A percentile compares a stretch with the other conserved stretches of the same genome.
Evolutionary conservation across 1,284 basidiomycete genomes (phyloP).

Genomic region (Rhizoctonia solani): DNA sequence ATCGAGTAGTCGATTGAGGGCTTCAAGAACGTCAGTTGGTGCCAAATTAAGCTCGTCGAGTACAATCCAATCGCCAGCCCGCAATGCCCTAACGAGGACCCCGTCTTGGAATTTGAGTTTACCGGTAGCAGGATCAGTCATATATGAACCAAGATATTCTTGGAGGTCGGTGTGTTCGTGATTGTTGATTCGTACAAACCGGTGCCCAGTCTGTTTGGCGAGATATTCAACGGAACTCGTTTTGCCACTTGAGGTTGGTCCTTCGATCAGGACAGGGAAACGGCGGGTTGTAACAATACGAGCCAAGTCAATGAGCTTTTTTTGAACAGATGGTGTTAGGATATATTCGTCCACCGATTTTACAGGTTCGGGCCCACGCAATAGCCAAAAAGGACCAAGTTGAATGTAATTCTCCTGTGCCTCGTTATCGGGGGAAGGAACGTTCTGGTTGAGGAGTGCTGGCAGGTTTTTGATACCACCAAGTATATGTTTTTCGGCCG

Average conservation of each 20-base stretch:
- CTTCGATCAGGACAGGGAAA: constrained; percentile 97
- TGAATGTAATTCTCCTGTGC: constrained; percentile 69
- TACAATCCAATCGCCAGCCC: constrained; percentile 96
- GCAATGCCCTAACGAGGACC: constrained; percentile 87
- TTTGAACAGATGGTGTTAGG: constrained; percentile 95
- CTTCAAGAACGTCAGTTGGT: constrained; percentile 97
- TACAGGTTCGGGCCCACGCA: constrained; percentile 67
- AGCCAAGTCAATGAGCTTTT: constrained; percentile 90
- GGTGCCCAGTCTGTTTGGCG: constrained; percentile 90
- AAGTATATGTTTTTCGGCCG: constrained; percentile 83
- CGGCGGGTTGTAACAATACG: constrained; percentile 87
- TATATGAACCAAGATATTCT: constrained; percentile 97
- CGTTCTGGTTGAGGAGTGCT: constrained; percentile 58
- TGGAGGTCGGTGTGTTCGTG: constrained; percentile 99
- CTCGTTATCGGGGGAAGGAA: constrained; percentile 26
- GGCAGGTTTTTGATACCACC: constrained; percentile 79
- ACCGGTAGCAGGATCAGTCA: constrained; percentile 89
- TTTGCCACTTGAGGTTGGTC: constrained; percentile 97
- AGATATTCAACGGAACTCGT: constrained; percentile 97
- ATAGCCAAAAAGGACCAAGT: constrained; percentile 91
- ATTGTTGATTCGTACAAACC: constrained; percentile 98
- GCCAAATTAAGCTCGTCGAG: constrained; percentile 98
- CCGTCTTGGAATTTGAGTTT: constrained; percentile 96
- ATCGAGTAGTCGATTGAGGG: constrained; percentile 93
- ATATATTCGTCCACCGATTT: constrained; percentile 82